A percentile compares a stretch with the other conserved stretches of the same genome.
These are phyloP conservation scores for Penicillium ucsense DNA, from an alignment of 495 filamentous ascomycete species.

Conservation along the genomic window DNA sequence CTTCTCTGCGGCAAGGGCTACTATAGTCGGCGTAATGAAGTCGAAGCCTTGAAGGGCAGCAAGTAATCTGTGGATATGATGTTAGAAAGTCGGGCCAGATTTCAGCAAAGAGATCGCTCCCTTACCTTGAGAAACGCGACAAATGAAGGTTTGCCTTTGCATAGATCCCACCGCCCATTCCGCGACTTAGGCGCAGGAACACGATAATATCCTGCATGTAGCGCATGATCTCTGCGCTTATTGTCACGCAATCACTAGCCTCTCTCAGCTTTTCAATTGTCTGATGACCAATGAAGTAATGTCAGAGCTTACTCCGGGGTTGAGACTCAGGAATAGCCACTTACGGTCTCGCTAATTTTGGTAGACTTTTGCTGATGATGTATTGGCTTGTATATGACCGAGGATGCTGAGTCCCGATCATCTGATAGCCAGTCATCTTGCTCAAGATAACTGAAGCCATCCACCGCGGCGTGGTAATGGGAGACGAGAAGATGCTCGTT, in stretches of 20 bases:
- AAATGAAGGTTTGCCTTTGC: slow-evolving; percentile 72
- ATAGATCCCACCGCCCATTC: slow-evolving; percentile 66
- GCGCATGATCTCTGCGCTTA: slow-evolving; percentile 57
- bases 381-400: slow-evolving; percentile 33
- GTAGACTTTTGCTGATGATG: slow-evolving; percentile 4
- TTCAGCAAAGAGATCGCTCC: background rate
- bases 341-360: slow-evolving; percentile 17
- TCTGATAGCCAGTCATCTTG: slow-evolving; percentile 42
- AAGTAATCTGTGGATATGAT: slow-evolving; percentile 32
- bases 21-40: slow-evolving; percentile 76
- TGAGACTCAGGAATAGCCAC: background rate
- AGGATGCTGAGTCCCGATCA: slow-evolving; percentile 33
- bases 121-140: slow-evolving; percentile 50
- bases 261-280: slow-evolving; percentile 33
- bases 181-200: slow-evolving; percentile 79
- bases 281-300: slow-evolving; percentile 9
- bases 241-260: slow-evolving; percentile 28
- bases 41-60: slow-evolving; percentile 72
- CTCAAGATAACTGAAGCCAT: slow-evolving; percentile 65
- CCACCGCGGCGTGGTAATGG: slow-evolving; percentile 67
- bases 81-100: background rate
- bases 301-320: background rate
- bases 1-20: slow-evolving; percentile 76
- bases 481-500: slow-evolving; percentile 84
- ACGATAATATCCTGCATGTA: slow-evolving; percentile 80